Percentiles rank a stretch among this genome's conserved stretches.
Evolutionary conservation across 495 filamentous ascomycete species (phyloP).

Genomic region (Barbatosphaeria neglecta): DNA sequence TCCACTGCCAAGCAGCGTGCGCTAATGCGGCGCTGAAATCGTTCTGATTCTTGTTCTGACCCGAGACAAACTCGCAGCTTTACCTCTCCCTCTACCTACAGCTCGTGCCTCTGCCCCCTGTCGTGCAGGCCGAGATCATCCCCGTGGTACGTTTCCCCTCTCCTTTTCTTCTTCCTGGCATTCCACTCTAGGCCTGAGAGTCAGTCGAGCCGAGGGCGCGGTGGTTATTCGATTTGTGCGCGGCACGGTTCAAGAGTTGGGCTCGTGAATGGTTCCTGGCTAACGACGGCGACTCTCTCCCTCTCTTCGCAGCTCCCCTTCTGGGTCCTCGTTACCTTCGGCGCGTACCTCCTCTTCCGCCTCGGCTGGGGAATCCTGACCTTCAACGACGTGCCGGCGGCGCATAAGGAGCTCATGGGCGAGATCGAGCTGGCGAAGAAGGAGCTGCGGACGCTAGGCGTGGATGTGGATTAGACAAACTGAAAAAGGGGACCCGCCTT

Average conservation of each 20-base stretch:
- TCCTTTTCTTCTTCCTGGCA: not conserved
- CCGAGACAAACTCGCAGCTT: too few relatives aligned
- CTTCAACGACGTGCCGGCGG: conserved; percentile 91
- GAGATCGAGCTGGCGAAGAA: conserved; percentile 60
- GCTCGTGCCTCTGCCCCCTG: conserved; percentile 69
- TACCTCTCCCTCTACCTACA: conserved; percentile 81
- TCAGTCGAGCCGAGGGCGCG: too few relatives aligned
- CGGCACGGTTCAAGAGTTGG: too few relatives aligned
- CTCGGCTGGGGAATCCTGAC: conserved; percentile 86
- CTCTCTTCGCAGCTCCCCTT: conserved; percentile 73
- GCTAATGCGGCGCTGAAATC: too few relatives aligned
- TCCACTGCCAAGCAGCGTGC: too few relatives aligned
- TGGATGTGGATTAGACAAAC: conserved; percentile 67
- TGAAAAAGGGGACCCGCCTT: too few relatives aligned
- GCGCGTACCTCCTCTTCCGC: conserved; percentile 84
- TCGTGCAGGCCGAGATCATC: conserved; percentile 59
- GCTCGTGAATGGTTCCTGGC: too few relatives aligned
- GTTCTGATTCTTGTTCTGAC: too few relatives aligned
- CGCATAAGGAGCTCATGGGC: conserved; percentile 78
- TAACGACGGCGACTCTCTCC: not conserved
- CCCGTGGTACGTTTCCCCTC: conserved; percentile 46
- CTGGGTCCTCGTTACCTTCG: conserved; percentile 84
- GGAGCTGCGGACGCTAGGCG: conserved; percentile 56
- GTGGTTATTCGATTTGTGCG: too few relatives aligned
- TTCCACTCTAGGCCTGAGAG: not conserved